Percentiles rank a stretch among this genome's conserved stretches.
Evolutionary conservation across 2,329 filamentous ascomycete genomes (phyloP).

Genomic region (Diaporthe eres): DNA sequence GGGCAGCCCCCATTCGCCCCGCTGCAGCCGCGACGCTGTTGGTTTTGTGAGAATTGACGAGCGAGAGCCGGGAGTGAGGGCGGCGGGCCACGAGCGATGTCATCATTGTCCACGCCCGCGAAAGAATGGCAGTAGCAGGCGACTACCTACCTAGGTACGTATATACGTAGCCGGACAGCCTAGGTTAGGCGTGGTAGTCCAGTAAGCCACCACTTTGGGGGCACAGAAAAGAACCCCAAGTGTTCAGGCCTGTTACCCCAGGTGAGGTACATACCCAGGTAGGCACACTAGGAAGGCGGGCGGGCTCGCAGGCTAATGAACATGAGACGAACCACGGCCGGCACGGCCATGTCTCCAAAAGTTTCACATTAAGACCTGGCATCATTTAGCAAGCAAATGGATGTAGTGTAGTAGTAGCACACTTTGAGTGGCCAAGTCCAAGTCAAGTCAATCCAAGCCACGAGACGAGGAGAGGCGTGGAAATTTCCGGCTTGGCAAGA

Average conservation of each 20-base stretch:
- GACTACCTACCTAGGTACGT: background rate
- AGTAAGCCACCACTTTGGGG: background rate
- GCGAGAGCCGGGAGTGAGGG: background rate
- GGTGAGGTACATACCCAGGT: background rate
- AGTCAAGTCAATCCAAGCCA: background rate
- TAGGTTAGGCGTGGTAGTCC: background rate
- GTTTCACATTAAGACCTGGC: background rate
- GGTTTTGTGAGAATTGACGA: background rate
- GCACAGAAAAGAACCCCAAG: background rate
- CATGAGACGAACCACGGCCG: conserved; percentile 22
- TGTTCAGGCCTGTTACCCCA: background rate
- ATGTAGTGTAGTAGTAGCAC: background rate
- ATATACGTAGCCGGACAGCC: no score
- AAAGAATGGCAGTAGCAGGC: background rate
- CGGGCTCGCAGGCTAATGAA: conserved; percentile 8
- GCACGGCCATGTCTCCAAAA: conserved; percentile 6
- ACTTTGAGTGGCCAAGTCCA: background rate
- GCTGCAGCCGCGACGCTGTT: background rate
- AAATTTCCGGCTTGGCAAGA: conserved; percentile 37
- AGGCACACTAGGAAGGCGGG: no score
- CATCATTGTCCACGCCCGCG: no score
- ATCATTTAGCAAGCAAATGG: background rate
- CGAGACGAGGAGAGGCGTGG: background rate
- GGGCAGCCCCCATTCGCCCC: background rate
- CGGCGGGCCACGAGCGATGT: background rate